Conservation (phyloP, 306 rosid species). For the Argentina anserina region DNA sequence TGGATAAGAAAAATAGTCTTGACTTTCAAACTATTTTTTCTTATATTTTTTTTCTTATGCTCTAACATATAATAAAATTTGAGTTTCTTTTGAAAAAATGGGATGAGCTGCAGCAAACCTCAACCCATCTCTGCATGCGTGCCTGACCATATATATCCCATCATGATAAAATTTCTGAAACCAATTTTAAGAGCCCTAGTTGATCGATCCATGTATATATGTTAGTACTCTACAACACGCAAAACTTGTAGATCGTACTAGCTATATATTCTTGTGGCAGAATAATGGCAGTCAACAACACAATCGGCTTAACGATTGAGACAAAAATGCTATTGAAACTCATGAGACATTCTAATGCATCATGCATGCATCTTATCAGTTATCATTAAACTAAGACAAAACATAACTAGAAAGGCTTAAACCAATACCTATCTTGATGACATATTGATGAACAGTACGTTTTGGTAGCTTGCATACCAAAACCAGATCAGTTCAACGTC, state of each 20-base stretch:
- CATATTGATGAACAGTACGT: background rate
- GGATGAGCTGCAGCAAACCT: no score
- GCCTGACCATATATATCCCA: background rate
- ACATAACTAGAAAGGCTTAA: background rate
- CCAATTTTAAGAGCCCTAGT: background rate
- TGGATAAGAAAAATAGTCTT: no score
- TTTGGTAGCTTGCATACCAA: background rate
- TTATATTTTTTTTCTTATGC: no score
- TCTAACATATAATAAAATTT: no score
- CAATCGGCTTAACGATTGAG: background rate
- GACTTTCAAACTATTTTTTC: no score
- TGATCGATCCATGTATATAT: background rate
- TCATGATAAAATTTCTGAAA: background rate
- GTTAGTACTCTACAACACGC: background rate
- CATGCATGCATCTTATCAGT: background rate
- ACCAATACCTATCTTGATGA: background rate
- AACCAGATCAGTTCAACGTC: background rate
- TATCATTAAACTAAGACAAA: conserved; percentile 4
- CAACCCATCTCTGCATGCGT: no score
- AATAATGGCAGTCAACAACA: background rate
- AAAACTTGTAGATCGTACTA: background rate
- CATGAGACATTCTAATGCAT: background rate
- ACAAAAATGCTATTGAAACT: background rate
- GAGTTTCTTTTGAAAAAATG: no score
- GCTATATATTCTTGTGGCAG: background rate